Evolutionary conservation across 2,329 filamentous ascomycete genomes (phyloP).

Genomic region (Didymella pomorum): DNA sequence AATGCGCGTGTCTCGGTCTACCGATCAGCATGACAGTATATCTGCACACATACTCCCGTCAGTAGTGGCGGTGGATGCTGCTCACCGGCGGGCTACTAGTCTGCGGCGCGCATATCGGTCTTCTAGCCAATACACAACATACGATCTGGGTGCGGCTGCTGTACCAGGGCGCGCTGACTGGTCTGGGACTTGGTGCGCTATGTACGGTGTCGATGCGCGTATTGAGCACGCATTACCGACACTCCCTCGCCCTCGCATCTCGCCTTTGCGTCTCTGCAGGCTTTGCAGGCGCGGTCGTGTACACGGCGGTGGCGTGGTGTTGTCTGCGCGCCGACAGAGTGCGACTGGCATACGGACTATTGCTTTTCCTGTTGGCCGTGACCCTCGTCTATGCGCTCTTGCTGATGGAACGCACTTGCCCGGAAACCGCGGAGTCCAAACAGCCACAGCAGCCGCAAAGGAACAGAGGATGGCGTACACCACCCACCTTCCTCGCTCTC

Average conservation of each 20-base stretch:
- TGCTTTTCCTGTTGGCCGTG: slow-evolving; percentile 6
- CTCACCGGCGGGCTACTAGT: slow-evolving; percentile 7
- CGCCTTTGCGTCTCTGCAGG: slow-evolving; percentile 38
- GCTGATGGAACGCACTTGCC: background rate
- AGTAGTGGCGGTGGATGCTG: slow-evolving; percentile 8
- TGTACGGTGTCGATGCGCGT: slow-evolving; percentile 21
- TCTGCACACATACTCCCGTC: slow-evolving; percentile 16
- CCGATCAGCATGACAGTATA: background rate
- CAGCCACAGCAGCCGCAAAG: no score
- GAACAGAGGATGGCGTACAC: background rate
- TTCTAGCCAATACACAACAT: background rate
- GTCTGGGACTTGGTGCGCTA: slow-evolving; percentile 28
- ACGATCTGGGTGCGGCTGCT: background rate
- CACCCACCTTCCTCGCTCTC: background rate
- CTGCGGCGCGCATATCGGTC: background rate
- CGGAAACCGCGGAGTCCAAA: no score
- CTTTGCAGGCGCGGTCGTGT: slow-evolving; percentile 26
- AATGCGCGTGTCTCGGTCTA: slow-evolving; percentile 29
- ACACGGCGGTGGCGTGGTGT: slow-evolving; percentile 17
- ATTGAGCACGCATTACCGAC: slow-evolving; percentile 33
- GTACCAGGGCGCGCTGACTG: slow-evolving; percentile 27
- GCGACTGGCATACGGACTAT: background rate
- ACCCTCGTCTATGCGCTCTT: slow-evolving; percentile 20
- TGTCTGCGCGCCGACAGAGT: slow-evolving; percentile 3
- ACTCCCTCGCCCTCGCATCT: slow-evolving; percentile 44